phyloP scores from a whole-genome alignment of 768 basidiomycete species.

The Mycena belliarum region DNA sequence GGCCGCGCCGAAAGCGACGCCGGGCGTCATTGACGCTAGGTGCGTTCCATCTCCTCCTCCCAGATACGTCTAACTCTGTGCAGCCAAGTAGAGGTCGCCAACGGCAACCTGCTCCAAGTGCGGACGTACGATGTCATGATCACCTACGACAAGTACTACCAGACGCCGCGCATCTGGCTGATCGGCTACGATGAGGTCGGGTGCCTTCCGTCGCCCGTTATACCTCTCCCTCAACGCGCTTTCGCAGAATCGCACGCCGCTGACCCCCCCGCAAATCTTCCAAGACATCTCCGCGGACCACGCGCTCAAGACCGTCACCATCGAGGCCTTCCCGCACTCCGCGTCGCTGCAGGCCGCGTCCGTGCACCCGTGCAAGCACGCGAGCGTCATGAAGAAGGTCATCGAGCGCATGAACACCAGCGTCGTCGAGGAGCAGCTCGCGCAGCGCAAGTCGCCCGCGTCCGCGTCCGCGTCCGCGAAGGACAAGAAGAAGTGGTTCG shows the following conservation, averaged over 20 bases:
- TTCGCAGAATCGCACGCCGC: slow-evolving; percentile 72
- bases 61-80: slow-evolving; percentile 1
- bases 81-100: slow-evolving; percentile 66
- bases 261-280: slow-evolving; percentile 90
- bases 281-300: slow-evolving; percentile 97
- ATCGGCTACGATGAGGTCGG: slow-evolving; percentile 94
- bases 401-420: slow-evolving; percentile 97
- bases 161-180: slow-evolving; percentile 97
- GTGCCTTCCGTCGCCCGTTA: neutral
- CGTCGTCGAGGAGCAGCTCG: slow-evolving; percentile 80
- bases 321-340: slow-evolving; percentile 97
- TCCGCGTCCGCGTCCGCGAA: slow-evolving; percentile 33
- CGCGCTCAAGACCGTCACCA: slow-evolving; percentile 97
- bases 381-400: slow-evolving; percentile 99
- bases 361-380: slow-evolving; percentile 98
- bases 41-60: slow-evolving; percentile 31
- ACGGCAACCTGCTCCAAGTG: slow-evolving; percentile 88
- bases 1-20: slow-evolving; percentile 52
- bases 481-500: slow-evolving; percentile 81
- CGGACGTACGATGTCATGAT: slow-evolving; percentile 99
- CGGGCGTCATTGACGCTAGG: slow-evolving; percentile 50
- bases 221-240: too few relatives aligned
- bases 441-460: slow-evolving; percentile 49
- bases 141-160: slow-evolving; percentile 99
- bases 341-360: slow-evolving; percentile 83